Evolutionary conservation across 108 stramenopile genomes (phyloP), one percentile per base, ranked within the genome.

Genomic region (Cyclotella sp.): DNA sequence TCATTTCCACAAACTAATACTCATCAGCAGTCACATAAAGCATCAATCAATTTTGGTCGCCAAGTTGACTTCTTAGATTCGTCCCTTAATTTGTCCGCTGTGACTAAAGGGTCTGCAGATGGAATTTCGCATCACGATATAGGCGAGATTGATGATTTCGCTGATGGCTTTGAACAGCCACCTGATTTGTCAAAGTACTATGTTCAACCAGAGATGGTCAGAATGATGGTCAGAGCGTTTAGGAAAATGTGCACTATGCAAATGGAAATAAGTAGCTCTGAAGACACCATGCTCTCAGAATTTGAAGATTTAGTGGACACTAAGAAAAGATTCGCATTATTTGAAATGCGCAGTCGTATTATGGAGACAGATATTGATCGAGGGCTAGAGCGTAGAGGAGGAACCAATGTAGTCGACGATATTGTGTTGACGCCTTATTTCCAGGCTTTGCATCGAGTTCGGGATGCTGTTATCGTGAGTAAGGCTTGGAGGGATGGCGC

Each of bases 291-390:
- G 61, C 49, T 68, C n/a, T 76, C 81, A 12, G 91, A 91, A 9
- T 84, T 87, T 57, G 87, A 92, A 42, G 64, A 78, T 43, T 81
- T 85, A 26, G 90, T 91, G 62, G 94, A 93, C 68, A 85, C 91
- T 1, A 91, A 87, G 40, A 93, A 95, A 65, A 85, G 88, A 12
- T 95, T 95, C 81, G 94, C 94, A 27, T 75, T 95, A 16, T 86
- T 88, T 62, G 94, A 95, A 81, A 93, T 95, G 91, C 77, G 94
- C 62, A 93, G 92, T 79, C 90, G 94, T 9, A 95, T 95, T 54
- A 95, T 95, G 94, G 91, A 93, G 73, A 95, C 88, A 51, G 94
- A 95, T 68, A 91, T 95, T 62, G 94, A 95, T 70, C 86, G 94
- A 13, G 91, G 94, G 8, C 65, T 95, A 59, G 94, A 93, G 44